Base-by-base conservation (phyloP, 345 rosid genomes). In the Reutealis trisperma region DNA sequence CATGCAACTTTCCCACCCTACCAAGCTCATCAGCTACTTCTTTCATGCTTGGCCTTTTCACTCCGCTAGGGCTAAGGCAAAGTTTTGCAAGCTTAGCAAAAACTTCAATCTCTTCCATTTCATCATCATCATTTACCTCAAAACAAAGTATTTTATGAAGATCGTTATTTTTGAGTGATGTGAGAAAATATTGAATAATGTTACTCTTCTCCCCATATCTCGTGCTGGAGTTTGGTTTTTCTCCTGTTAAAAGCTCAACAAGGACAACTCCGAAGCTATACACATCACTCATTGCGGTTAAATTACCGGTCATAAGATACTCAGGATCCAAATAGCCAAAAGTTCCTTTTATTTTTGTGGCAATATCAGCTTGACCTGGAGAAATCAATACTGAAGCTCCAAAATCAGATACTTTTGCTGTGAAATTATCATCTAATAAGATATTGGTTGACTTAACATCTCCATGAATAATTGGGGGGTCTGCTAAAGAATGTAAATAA, bases 321-420 rank as follows among this genome's bases (percentile, higher is more conserved):
- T 86, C 83, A 0, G 86, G 88, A 60, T 86, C 85, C 8, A 83
- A 52, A 70, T 83, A 86, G 2, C 85, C 89, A 0, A 79, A 15
- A 14, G 85, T 82, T 1, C 88, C 88, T 64, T 78, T 66, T 0
- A 82, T 44, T 42, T 69, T 61, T 0, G 79, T 72, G 0, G 51
- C 68, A 22, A 81, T 69, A 6, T 27, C 67, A n/a, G 70, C 41
- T 27, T 79, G 62, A 2, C 45, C 80, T 5, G 68, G 22, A 0
- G 81, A 81, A 19, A 83, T 47, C 11, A 85, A 32, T 14, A 79
- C 82, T 1, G 85, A 85, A 63, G 83, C 79, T 34, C 85, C 85
- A 18, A 85, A 85, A 75, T 85, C 85, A 14, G 85, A 57, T 0
- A 85, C 80, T 47, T 85, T 85, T 12, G 82, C 82, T 8, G 75